phyloP scores from a whole-genome alignment of 805 yeast genomes.

The Candida pseudoglaebosa region DNA sequence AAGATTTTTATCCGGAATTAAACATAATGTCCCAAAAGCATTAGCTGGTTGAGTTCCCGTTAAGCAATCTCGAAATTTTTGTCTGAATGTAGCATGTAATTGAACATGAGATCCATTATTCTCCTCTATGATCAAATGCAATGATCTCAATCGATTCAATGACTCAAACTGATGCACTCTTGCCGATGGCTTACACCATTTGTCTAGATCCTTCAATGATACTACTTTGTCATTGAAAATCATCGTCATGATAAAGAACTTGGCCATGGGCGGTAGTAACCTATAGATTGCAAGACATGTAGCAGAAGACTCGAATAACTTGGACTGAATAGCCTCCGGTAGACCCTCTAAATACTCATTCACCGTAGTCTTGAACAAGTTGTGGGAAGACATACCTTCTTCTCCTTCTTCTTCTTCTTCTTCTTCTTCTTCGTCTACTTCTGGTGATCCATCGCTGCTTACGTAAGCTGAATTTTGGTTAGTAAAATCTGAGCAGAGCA shows the following conservation, averaged over 20 bases:
- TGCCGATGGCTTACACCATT: constrained; percentile 68
- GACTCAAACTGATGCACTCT: constrained; percentile 68
- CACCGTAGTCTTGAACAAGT: constrained; percentile 62
- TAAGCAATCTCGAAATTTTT: constrained; percentile 74
- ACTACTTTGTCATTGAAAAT: constrained; percentile 76
- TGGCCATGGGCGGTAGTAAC: constrained; percentile 82
- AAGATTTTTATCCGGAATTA: constrained; percentile 47
- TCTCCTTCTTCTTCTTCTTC: background rate
- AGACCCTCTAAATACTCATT: constrained; percentile 87
- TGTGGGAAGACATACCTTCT: constrained; percentile 17
- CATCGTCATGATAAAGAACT: constrained; percentile 83
- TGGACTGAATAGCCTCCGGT: constrained; percentile 79
- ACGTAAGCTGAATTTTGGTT: too few relatives aligned
- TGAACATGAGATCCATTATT: constrained; percentile 43
- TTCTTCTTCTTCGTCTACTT: background rate
- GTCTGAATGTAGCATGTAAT: constrained; percentile 69
- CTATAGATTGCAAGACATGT: constrained; percentile 93
- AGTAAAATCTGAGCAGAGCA: constrained; percentile 1
- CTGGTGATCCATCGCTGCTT: background rate
- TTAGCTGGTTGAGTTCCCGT: constrained; percentile 69
- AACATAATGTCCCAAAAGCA: constrained; percentile 72
- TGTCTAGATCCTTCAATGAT: constrained; percentile 60
- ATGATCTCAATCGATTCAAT: constrained; percentile 64
- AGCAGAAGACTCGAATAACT: constrained; percentile 80
- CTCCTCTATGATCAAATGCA: constrained; percentile 71